Conservation (phyloP, 2,329 filamentous ascomycete genomes). For the Zasmidium citrigriseum region DNA sequence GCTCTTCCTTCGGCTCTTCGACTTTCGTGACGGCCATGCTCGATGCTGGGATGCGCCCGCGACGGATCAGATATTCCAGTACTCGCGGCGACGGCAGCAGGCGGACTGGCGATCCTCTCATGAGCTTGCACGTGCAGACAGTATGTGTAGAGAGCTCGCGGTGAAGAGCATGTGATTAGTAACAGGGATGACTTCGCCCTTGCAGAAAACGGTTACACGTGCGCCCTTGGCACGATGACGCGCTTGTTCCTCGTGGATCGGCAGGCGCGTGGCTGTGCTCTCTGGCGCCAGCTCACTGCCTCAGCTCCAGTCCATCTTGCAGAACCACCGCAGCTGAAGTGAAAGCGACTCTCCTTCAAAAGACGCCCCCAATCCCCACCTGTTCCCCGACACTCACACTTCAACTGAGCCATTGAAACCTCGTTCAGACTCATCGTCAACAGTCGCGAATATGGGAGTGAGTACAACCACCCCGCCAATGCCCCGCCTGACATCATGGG, state of each 20-base stretch:
- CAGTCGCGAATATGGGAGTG: conserved; percentile 2
- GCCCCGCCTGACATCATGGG: conserved; percentile 3
- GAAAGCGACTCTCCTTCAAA: background rate
- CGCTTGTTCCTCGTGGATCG: background rate
- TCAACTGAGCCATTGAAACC: background rate
- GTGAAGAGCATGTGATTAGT: no score
- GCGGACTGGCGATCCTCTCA: conserved; percentile 12
- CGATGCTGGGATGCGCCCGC: conserved; percentile 37
- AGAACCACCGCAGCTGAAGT: background rate
- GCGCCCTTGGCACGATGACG: background rate
- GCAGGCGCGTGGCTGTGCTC: background rate
- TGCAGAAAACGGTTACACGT: background rate
- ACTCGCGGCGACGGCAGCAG: conserved; percentile 50
- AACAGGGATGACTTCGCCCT: background rate
- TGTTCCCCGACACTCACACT: background rate
- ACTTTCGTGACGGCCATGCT: conserved; percentile 32
- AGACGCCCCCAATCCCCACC: background rate
- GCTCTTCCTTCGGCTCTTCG: conserved; percentile 27
- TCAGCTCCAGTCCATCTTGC: background rate
- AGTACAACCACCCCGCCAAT: background rate
- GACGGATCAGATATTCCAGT: conserved; percentile 53
- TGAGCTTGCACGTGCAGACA: conserved; percentile 4
- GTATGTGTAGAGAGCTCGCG: background rate
- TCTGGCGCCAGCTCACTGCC: background rate
- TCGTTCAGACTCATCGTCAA: background rate